Evolutionary conservation across 352 stramenopile species (phyloP).

Genomic region (Thalassiosira oceanica): DNA sequence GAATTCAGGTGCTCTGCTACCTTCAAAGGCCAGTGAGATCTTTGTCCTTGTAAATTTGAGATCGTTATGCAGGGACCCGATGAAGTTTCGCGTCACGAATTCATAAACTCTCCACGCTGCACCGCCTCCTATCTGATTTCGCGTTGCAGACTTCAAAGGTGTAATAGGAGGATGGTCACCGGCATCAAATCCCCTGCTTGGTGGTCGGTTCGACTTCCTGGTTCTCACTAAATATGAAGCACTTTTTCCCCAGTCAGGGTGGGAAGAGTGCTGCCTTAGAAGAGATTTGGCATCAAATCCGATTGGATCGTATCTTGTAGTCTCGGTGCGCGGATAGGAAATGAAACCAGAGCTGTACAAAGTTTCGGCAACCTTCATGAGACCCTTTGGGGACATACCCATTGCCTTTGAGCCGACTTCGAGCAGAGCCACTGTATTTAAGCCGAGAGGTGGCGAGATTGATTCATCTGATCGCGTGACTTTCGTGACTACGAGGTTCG

Average conservation of each 20-base stretch:
- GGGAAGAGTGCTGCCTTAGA: conserved; percentile 53
- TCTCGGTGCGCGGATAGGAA: conserved; percentile 81
- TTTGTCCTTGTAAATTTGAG: conserved; percentile 9
- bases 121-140: conserved; percentile 13
- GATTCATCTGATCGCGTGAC: conserved; percentile 1
- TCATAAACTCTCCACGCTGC: conserved; percentile 36
- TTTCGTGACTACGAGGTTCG: conserved; percentile 6
- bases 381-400: conserved; percentile 46
- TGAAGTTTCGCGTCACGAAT: conserved; percentile 24
- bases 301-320: conserved; percentile 74
- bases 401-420: conserved; percentile 34
- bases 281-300: conserved; percentile 71
- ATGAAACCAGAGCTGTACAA: conserved; percentile 81
- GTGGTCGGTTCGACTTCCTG: conserved; percentile 17
- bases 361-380: conserved; percentile 80
- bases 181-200: conserved; percentile 15
- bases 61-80: conserved; percentile 31
- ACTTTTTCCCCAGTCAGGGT: conserved; percentile 42
- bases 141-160: conserved; percentile 16
- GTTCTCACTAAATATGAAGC: conserved; percentile 35
- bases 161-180: conserved; percentile 42
- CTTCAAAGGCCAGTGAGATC: conserved; percentile 1
- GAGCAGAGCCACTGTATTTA: conserved; percentile 32
- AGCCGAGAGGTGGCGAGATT: conserved; percentile 13
- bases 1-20: conserved; percentile 15